Evolutionary conservation across 495 filamentous ascomycete genomes (phyloP).

Genomic region (Trichoderma virens): DNA sequence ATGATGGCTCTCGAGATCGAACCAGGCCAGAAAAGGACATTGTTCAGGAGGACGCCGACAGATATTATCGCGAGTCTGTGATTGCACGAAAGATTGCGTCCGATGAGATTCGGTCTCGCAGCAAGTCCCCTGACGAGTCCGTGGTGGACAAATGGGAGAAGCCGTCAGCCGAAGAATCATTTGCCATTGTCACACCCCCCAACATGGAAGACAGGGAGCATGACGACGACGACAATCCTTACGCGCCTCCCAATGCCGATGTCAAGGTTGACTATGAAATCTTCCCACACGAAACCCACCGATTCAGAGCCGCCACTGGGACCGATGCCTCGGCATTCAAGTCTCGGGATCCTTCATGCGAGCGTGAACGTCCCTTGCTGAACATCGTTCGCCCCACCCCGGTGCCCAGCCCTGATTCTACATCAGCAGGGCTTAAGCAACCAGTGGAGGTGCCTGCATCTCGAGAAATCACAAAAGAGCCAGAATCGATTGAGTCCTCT

Average conservation of each 20-base stretch:
- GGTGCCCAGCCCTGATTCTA: constrained; percentile 1
- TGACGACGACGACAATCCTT: constrained; percentile 36
- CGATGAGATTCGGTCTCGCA: constrained; percentile 41
- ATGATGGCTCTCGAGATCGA: constrained; percentile 15
- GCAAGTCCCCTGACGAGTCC: constrained; percentile 34
- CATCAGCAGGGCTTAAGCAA: constrained; percentile 21
- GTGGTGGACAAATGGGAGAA: constrained; percentile 43
- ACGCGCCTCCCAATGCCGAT: constrained; percentile 48
- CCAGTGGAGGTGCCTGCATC: constrained; percentile 12
- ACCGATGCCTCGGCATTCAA: constrained; percentile 24
- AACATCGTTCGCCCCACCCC: constrained; percentile 44
- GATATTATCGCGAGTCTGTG: constrained; percentile 41
- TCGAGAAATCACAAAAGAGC: constrained; percentile 9
- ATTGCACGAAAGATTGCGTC: constrained; percentile 37
- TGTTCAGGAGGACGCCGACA: constrained; percentile 43
- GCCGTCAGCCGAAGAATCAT: constrained; percentile 20
- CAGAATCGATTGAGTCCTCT: neutral
- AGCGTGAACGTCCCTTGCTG: constrained; percentile 43
- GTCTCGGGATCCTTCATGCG: constrained; percentile 38
- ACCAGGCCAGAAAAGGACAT: constrained; percentile 25
- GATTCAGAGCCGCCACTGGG: constrained; percentile 19
- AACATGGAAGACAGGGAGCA: constrained; percentile 40
- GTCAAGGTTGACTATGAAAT: constrained; percentile 44
- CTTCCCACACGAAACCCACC: constrained; percentile 26
- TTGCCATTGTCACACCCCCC: constrained; percentile 39